Evolutionary conservation across 2,329 filamentous ascomycete species (phyloP), one percentile per base, ranked within the genome.

Genomic region (Clonostachys chloroleuca): DNA sequence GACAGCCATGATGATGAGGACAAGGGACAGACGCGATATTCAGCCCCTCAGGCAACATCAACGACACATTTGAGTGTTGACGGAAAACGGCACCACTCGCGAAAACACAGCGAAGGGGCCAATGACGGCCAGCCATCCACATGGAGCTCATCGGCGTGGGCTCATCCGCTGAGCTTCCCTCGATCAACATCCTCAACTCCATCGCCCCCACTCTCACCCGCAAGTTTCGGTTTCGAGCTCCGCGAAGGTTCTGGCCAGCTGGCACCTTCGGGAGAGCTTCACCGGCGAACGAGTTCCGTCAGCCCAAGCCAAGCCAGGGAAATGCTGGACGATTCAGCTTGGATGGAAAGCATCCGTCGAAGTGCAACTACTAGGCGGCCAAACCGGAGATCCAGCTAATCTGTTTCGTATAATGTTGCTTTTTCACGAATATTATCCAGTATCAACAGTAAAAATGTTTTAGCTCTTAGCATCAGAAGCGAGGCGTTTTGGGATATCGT

Each of bases 341-440:
- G 92, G 92, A 89, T 92, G 45, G 89, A 95, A 68, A 95, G 89
- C 72, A 91, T 96, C 54, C 78, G 91, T 53, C 80, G 90, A 52
- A 95, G 90, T 69, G 90, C 94, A 56, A 96, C 91, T 46, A 78
- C 78, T 46, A 70, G 71, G 45, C 72, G 68, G 54, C 69, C 71
- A 13, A 65, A 70, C 20, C 70, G 70, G 45, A 71, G 68, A 53
- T 68, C 70, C 14, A 63, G 70, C 20, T 58, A 62, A 16, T 34
- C 5, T 24, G 5, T 33, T 43, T 30, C 24, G 24, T 30, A 30
- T 4, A 6, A 30, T 30, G 9, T 30, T 30, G 24, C 24, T 30
- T 4, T 30, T 30, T 30, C 24, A 30, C 24, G 24, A 30, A 30
- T 30, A 30, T 30, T 30, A 30, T 30, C 24, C 3, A 30, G 24